Conservation (phyloP, 1,284 basidiomycete genomes). For the Phellopilus nigrolimitatus region DNA sequence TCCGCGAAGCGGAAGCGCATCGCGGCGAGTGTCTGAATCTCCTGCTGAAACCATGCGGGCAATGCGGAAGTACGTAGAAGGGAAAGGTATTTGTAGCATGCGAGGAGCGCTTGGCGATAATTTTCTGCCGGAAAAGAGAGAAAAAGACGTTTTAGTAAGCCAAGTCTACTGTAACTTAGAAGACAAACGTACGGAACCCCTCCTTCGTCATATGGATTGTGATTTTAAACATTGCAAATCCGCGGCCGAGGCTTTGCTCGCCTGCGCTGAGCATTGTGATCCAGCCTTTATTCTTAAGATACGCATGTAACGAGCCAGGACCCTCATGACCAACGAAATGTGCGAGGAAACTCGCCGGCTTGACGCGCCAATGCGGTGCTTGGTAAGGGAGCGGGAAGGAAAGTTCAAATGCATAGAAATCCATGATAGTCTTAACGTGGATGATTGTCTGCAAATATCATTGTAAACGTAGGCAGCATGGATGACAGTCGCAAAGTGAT, state of each 20-base stretch:
- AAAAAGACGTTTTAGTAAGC: slow-evolving; percentile 1
- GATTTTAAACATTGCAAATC: slow-evolving; percentile 89
- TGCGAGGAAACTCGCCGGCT: slow-evolving; percentile 78
- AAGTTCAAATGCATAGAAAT: slow-evolving; percentile 83
- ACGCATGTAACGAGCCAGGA: slow-evolving; percentile 87
- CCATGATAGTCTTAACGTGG: slow-evolving; percentile 87
- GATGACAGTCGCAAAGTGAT: slow-evolving; percentile 1
- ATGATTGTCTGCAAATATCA: slow-evolving; percentile 61
- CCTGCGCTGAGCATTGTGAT: slow-evolving; percentile 77
- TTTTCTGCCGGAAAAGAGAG: slow-evolving; percentile 47
- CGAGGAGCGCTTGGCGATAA: slow-evolving; percentile 69
- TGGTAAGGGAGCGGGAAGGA: slow-evolving; percentile 88
- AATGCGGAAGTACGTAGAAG: slow-evolving; percentile 73
- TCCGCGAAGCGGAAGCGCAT: slow-evolving; percentile 89
- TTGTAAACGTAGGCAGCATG: slow-evolving; percentile 6
- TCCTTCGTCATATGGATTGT: slow-evolving; percentile 79
- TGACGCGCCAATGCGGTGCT: slow-evolving; percentile 71
- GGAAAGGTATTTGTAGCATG: slow-evolving; percentile 85
- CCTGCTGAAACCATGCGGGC: slow-evolving; percentile 72
- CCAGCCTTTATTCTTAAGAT: slow-evolving; percentile 92
- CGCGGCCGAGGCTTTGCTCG: slow-evolving; percentile 68
- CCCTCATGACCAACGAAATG: slow-evolving; percentile 97
- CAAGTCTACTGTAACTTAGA: slow-evolving; percentile 6
- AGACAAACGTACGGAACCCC: slow-evolving; percentile 69
- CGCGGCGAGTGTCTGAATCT: slow-evolving; percentile 70